Percentiles rank a stretch among this genome's conserved stretches.
Evolutionary conservation across 345 rosid species (phyloP).

Genomic region (Salix arbutifolia): DNA sequence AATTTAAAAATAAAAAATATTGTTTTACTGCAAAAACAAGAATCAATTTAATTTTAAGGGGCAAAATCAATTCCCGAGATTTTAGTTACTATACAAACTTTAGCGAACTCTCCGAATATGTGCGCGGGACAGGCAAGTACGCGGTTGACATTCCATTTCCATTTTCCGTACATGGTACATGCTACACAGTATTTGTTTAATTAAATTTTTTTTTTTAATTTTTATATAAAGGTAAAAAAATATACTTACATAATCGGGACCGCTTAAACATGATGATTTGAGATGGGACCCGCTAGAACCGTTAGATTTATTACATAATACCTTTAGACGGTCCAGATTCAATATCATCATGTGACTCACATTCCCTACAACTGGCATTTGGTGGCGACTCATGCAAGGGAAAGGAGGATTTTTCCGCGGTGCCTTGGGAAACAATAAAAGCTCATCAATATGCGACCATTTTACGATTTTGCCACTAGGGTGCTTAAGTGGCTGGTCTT

Average conservation of each 20-base stretch:
- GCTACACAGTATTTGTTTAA: no score
- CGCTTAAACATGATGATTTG: conserved; percentile 12
- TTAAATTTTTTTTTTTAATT: no score
- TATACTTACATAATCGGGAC: neutral
- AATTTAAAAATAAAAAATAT: no score
- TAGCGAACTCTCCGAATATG: neutral
- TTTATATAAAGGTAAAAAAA: no score
- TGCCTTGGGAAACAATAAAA: neutral
- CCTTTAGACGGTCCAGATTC: conserved; percentile 12
- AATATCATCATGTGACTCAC: conserved; percentile 4
- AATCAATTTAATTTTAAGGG: no score
- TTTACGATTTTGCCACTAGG: conserved; percentile 1
- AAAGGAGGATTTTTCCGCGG: conserved; percentile 7
- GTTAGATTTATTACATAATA: neutral
- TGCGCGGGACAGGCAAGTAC: neutral
- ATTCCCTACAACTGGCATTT: neutral
- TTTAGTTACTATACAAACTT: neutral
- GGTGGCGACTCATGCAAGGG: neutral
- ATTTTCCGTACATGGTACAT: no score
- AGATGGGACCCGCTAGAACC: conserved; percentile 13
- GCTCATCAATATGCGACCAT: neutral
- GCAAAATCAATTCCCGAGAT: neutral
- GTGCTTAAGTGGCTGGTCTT: neutral
- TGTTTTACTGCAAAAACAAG: no score
- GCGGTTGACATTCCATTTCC: conserved; percentile 3